A percentile compares a stretch with the other conserved stretches of the same genome.
Evolutionary conservation across 2,329 filamentous ascomycete genomes (phyloP).

Genomic region (Arachnopeziza araneosa): DNA sequence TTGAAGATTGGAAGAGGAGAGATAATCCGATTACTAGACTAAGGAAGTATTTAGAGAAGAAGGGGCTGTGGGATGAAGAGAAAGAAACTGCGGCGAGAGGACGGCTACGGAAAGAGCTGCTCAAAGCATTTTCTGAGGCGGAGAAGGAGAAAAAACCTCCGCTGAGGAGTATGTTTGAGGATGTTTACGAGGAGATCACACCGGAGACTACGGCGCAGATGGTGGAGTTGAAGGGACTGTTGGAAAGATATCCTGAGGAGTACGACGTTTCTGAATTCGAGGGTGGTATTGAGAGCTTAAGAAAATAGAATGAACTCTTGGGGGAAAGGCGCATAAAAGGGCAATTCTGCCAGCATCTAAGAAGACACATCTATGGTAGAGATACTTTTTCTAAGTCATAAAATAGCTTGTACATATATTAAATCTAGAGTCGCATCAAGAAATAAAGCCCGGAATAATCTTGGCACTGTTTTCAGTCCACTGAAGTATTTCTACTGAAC

Average conservation of each 20-base stretch:
- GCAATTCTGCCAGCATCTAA: too few species aligned
- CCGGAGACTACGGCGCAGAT: slow-evolving; percentile 74
- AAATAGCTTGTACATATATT: too few species aligned
- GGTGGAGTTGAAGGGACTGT: slow-evolving; percentile 64
- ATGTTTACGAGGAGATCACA: slow-evolving; percentile 84
- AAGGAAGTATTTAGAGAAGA: slow-evolving; percentile 84
- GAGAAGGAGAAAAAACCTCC: slow-evolving; percentile 77
- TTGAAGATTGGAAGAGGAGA: slow-evolving; percentile 87
- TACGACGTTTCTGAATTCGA: slow-evolving; percentile 79
- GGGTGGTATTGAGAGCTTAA: slow-evolving; percentile 46
- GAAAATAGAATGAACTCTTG: not conserved
- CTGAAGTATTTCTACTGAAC: too few species aligned
- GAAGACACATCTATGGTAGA: too few species aligned
- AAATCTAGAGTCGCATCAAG: too few species aligned
- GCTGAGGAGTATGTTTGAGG: slow-evolving; percentile 70
- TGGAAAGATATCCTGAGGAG: slow-evolving; percentile 85
- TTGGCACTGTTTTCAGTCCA: too few species aligned
- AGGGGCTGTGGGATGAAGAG: slow-evolving; percentile 77
- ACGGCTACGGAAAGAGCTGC: slow-evolving; percentile 63
- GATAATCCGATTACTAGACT: slow-evolving; percentile 84
- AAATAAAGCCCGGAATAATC: too few species aligned
- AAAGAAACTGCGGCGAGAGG: slow-evolving; percentile 70
- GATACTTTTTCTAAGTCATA: too few species aligned
- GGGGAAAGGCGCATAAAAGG: not conserved
- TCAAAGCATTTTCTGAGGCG: slow-evolving; percentile 78